phyloP scores from a whole-genome alignment of 768 basidiomycete genomes.

The Trametes elegans region DNA sequence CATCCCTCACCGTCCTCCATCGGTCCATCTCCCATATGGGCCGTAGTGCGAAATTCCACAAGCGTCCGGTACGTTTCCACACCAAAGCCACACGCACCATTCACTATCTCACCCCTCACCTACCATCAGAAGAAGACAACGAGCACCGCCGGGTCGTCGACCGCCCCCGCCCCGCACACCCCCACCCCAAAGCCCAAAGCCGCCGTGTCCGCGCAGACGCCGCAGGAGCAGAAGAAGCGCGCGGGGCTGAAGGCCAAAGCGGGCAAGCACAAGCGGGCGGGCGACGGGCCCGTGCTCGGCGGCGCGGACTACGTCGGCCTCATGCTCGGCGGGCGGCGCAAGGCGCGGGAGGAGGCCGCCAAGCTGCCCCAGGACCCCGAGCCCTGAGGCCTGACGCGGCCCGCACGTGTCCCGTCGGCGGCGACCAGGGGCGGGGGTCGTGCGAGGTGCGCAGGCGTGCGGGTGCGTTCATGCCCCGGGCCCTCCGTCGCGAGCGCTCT shows the following conservation, averaged over 20 bases:
- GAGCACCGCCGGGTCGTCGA: conserved; percentile 5
- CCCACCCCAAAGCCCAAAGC: conserved; percentile 9
- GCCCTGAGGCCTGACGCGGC: neutral
- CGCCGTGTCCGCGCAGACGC: conserved; percentile 21
- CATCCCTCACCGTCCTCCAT: neutral
- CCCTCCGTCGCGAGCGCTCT: no score
- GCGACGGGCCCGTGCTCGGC: conserved; percentile 52
- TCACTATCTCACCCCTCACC: neutral
- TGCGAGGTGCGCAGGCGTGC: no score
- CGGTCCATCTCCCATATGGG: conserved; percentile 49
- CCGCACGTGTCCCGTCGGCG: neutral
- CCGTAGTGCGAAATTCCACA: conserved; percentile 64
- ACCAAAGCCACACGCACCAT: neutral
- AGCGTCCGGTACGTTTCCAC: conserved; percentile 46
- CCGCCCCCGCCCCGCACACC: neutral
- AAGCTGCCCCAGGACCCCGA: conserved; percentile 46
- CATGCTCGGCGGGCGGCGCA: conserved; percentile 68
- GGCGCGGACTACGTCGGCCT: conserved; percentile 76
- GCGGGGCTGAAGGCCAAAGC: conserved; percentile 47
- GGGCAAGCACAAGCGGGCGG: conserved; percentile 24
- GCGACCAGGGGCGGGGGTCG: no score
- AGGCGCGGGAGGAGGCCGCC: conserved; percentile 61
- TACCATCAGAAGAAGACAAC: conserved; percentile 28
- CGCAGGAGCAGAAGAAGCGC: conserved; percentile 42
- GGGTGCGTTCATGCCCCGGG: no score